Evolutionary conservation across 257 asterid species (phyloP), one percentile per base, ranked within the genome.

Genomic region (Solanum bukasovii): DNA sequence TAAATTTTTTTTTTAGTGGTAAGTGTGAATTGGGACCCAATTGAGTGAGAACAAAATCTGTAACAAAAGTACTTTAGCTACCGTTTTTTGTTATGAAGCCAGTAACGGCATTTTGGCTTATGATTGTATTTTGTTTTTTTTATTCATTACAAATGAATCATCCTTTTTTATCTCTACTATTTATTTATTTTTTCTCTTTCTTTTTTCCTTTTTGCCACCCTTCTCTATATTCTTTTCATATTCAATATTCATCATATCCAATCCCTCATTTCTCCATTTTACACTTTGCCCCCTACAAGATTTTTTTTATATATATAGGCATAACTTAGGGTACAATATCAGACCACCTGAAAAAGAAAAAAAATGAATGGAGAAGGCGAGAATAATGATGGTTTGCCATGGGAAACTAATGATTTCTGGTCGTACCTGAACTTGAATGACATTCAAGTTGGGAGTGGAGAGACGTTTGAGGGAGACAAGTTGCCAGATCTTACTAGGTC

Each of bases 81-180:
- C 87, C 86, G 37, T 88, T 90, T 74, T 89, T 85, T 90, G 92
- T 89, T 91, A 49, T 86, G 90, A 93, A 93, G 93, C 90, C 81
- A 46, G 92, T 91, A 91, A 92, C 95, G 92, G 92, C 92, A 90
- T 90, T 90, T 88, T 85, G 90, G 90, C 93, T 90, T 90, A 92
- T 93, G 92, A 92, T 85, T 85, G 61, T 65, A 38, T 68, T 85
- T 85, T 85, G 79, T 33, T 85, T 20, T 46, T 23, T 33, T 49
- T 13, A 21, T 34, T 29, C 61, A 29, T 49, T 72, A 9, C 25
- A 13, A 70, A 10, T 5, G 33, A 59, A 71, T 31, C 21, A 72
- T 79, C 90, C 78, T 89, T 88, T 73, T 63, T 73, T 88, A n/a
- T 34, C 7, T 37, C 46, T 85, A 56, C 88, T 20, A 33, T 72